A percentile compares a stretch with the other conserved stretches of the same genome.
Evolutionary conservation across 202 grass and related monocot species (phyloP).

Genomic region (Setaria viridis): DNA sequence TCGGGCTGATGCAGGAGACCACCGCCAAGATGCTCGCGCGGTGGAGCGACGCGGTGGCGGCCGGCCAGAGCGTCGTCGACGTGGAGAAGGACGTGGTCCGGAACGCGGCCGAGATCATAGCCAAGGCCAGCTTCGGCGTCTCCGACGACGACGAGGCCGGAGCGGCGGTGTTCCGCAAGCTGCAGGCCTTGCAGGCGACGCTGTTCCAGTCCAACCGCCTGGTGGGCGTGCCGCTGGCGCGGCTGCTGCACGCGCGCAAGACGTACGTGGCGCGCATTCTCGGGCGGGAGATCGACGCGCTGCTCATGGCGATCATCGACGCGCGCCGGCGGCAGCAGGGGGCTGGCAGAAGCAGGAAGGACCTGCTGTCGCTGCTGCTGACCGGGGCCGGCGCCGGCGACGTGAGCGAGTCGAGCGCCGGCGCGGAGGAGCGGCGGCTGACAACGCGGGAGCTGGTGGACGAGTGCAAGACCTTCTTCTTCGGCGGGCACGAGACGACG

Average conservation of each 20-base stretch:
- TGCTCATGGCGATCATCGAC: conserved; percentile 65
- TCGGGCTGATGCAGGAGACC: conserved; percentile 60
- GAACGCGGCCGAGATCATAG: conserved; percentile 90
- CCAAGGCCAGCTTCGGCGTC: conserved; percentile 74
- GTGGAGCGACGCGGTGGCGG: conserved; percentile 48
- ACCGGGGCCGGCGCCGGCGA: too few species aligned
- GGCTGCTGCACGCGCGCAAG: conserved; percentile 49
- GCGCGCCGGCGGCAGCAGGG: neutral
- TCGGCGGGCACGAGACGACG: conserved; percentile 90
- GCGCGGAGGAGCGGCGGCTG: neutral
- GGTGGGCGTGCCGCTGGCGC: conserved; percentile 75
- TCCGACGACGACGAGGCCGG: conserved; percentile 45
- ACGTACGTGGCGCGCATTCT: conserved; percentile 74
- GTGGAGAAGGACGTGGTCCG: conserved; percentile 57
- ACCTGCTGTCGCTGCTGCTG: conserved; percentile 75
- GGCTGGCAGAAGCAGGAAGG: neutral
- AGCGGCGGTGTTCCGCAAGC: conserved; percentile 62
- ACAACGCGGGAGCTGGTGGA: conserved; percentile 70
- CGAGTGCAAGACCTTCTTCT: conserved; percentile 99
- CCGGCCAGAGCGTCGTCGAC: conserved; percentile 28
- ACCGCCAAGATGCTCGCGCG: conserved; percentile 62
- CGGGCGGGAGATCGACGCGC: conserved; percentile 75
- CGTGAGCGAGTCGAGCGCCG: too few species aligned
- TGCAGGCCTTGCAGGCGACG: conserved; percentile 73
- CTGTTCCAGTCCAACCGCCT: conserved; percentile 77